Percentiles rank a stretch among this genome's conserved stretches.
phyloP scores from a whole-genome alignment of 2,329 filamentous ascomycete species.

The Sporothrix pseudoabietina region DNA sequence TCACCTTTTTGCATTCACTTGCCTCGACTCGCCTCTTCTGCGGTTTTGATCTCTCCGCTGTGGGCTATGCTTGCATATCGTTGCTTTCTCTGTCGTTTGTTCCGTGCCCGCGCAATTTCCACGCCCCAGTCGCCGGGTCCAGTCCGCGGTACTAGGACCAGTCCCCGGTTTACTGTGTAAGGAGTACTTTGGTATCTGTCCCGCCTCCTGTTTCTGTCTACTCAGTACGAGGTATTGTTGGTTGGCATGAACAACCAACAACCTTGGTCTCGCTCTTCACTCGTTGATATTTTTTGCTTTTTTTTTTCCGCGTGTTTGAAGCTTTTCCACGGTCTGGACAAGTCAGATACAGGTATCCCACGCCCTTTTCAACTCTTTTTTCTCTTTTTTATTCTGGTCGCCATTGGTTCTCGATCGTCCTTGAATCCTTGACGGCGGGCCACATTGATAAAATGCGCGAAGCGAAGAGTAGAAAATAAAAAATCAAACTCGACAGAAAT shows the following conservation, averaged over 20 bases:
- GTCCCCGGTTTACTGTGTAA: not conserved
- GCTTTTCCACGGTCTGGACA: not conserved
- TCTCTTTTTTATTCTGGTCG: not conserved
- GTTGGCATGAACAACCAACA: not conserved
- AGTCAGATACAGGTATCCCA: not conserved
- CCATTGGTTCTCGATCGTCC: not conserved
- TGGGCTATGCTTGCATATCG: not conserved
- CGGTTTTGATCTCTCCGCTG: not conserved
- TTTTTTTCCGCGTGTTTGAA: conserved; percentile 13
- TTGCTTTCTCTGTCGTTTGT: conserved; percentile 8
- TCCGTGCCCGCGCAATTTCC: not conserved
- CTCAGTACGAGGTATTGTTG: not conserved
- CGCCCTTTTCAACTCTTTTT: not conserved
- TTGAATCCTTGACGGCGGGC: not conserved
- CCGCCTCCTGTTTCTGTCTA: not conserved
- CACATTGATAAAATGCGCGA: not conserved
- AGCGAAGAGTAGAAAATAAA: not conserved
- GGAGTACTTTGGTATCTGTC: not conserved
- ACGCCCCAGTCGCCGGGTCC: not conserved
- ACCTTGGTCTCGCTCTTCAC: not conserved
- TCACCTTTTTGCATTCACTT: not conserved
- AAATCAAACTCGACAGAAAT: not conserved
- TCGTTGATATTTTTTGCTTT: not conserved
- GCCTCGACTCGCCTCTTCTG: not conserved
- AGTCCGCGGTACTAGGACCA: not conserved